These are phyloP conservation scores for Fusarium sterilihyphosum DNA, from an alignment of 2,329 filamentous ascomycete genomes.

Conservation along the genomic window DNA sequence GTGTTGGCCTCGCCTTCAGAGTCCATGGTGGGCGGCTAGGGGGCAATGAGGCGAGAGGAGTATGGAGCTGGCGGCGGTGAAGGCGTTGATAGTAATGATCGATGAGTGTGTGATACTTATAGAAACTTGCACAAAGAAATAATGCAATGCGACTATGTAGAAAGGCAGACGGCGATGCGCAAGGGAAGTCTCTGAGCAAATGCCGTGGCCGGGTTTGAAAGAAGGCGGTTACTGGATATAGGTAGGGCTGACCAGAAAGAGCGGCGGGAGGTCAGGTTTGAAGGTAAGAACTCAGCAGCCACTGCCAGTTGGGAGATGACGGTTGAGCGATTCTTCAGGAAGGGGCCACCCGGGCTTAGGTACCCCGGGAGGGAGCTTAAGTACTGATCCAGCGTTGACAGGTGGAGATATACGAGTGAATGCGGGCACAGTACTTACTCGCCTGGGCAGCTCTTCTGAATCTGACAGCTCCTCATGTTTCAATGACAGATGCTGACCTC, in stretches of 20 bases:
- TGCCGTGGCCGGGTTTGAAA: constrained; percentile 27
- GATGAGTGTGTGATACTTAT: constrained; percentile 8
- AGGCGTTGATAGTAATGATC: constrained; percentile 29
- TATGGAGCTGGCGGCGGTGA: constrained; percentile 42
- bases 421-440: constrained; percentile 15
- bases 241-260: constrained; percentile 42
- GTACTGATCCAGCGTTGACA: constrained; percentile 5
- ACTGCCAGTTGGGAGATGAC: constrained; percentile 26
- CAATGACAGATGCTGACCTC: not conserved
- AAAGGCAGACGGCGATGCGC: not conserved
- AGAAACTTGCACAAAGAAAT: constrained; percentile 6
- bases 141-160: constrained; percentile 22
- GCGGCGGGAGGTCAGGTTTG: constrained; percentile 29
- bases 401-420: constrained; percentile 18
- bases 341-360: constrained; percentile 2
- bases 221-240: constrained; percentile 38
- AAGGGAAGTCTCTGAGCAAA: constrained; percentile 1
- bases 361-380: constrained; percentile 27
- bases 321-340: constrained; percentile 18
- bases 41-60: constrained; percentile 20
- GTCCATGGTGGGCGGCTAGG: constrained; percentile 53
- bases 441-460: constrained; percentile 3
- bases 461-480: constrained; percentile 25
- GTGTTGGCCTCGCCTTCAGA: constrained; percentile 53
- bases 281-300: constrained; percentile 28